phyloP scores from a whole-genome alignment of 768 basidiomycete species.

The Boletus patriciae region DNA sequence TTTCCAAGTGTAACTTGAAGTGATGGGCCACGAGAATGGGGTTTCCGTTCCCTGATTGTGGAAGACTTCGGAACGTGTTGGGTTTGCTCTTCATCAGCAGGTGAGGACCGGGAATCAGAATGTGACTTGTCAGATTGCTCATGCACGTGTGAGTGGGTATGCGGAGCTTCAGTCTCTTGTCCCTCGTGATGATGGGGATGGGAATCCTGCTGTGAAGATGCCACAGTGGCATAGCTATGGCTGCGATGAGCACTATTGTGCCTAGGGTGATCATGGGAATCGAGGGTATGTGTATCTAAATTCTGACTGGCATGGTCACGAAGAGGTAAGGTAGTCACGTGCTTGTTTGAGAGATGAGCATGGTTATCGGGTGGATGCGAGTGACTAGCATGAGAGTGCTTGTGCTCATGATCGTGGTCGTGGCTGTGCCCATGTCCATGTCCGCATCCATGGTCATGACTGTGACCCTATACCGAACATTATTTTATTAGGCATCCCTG shows the following conservation, averaged over 20 bases:
- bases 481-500: neutral
- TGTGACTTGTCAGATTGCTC: slow-evolving; percentile 28
- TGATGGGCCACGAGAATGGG: slow-evolving; percentile 42
- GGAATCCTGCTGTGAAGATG: slow-evolving; percentile 17
- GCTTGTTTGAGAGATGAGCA: slow-evolving; percentile 21
- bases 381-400: slow-evolving; percentile 39
- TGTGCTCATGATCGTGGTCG: slow-evolving; percentile 21
- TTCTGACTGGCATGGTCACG: slow-evolving; percentile 15
- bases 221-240: slow-evolving; percentile 17
- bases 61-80: slow-evolving; percentile 11
- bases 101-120: slow-evolving; percentile 17
- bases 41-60: slow-evolving; percentile 33
- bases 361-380: slow-evolving; percentile 35
- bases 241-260: slow-evolving; percentile 13
- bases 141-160: slow-evolving; percentile 28
- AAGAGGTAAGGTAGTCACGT: slow-evolving; percentile 16
- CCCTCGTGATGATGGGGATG: slow-evolving; percentile 28
- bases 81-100: slow-evolving; percentile 4
- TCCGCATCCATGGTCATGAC: slow-evolving; percentile 15
- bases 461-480: slow-evolving; percentile 18
- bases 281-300: slow-evolving; percentile 13
- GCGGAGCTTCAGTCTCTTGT: slow-evolving; percentile 24
- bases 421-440: slow-evolving; percentile 9
- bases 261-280: slow-evolving; percentile 10
- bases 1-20: slow-evolving; percentile 37